phyloP scores from a whole-genome alignment of 345 rosid species.

The Eucalyptus sp. region DNA sequence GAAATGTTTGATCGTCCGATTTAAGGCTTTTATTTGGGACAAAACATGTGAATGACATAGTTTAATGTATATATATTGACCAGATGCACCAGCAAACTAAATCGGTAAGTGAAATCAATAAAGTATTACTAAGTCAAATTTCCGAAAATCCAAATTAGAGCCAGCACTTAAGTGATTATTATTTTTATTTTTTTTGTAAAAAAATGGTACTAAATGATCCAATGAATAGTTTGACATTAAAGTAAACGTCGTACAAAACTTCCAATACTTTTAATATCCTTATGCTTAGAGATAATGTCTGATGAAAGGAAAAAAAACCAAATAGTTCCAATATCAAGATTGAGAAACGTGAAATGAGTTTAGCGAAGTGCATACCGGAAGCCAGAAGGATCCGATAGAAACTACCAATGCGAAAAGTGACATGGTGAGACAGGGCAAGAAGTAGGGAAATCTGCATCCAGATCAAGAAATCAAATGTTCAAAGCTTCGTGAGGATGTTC shows the following conservation, averaged over 20 bases:
- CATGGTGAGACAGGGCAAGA: slow-evolving; percentile 56
- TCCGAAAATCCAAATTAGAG: fast-evolving
- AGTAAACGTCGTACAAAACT: fast-evolving
- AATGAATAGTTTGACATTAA: no score
- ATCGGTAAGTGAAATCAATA: no score
- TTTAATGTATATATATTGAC: no score
- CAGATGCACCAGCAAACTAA: fast-evolving
- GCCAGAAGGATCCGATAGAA: slow-evolving; percentile 38
- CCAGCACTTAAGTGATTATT: fast-evolving
- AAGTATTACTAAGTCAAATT: no score
- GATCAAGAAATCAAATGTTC: neutral
- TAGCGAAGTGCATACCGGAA: slow-evolving; percentile 41
- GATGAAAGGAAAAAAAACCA: neutral
- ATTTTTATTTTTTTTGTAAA: no score
- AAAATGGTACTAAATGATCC: no score
- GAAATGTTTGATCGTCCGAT: no score
- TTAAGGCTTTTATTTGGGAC: no score
- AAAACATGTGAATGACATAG: fast-evolving
- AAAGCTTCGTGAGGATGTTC: neutral
- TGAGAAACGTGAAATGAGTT: neutral
- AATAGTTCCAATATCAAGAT: neutral
- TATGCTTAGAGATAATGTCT: neutral
- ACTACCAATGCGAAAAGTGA: slow-evolving; percentile 53
- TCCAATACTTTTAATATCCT: no score
- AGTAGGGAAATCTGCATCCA: slow-evolving; percentile 69